Evolutionary conservation across 495 filamentous ascomycete species (phyloP), one percentile per base, ranked within the genome.

Genomic region (Filosporella fistucella): DNA sequence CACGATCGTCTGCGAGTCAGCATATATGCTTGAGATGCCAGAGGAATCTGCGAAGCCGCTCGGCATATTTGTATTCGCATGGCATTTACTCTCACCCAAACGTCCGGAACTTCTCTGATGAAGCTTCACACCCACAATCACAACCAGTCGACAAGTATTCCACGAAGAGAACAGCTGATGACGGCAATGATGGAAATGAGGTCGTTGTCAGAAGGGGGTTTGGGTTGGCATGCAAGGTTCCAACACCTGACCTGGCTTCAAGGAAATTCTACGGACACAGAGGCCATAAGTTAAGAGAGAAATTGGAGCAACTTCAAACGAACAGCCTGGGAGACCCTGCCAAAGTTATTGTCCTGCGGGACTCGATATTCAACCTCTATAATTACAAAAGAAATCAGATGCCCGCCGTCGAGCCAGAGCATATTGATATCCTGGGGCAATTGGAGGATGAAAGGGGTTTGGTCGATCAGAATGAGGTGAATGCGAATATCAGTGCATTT

Each of bases 11-110:
- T 13, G 42, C 59, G 12, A 45, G 63, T 45, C 50, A 65, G 58
- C 66, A 68, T 47, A 63, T 76, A 59, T 78, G 74, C 65, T 55
- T 75, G 34, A 56, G 65, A 63, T 78, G 74, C 58, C 72, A 62
- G 30, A 47, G 67, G 36, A 64, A 58, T 55, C 58, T 69, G 50
- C 43, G 55, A 22, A 47, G 51, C 51, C 55, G 32, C 3, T 38
- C 35, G 10, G 13, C 41, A 2, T 35, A 35, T n/a, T 35, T 17
- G 4, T 5, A 35, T 35, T 35, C 12, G 12, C n/a, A n/a, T n/a
- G n/a, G n/a, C n/a, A n/a, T n/a, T n/a, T n/a, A n/a, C n/a, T n/a
- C n/a, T n/a, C n/a, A n/a, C n/a, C n/a, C n/a, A n/a, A n/a, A n/a
- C n/a, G n/a, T n/a, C n/a, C n/a, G n/a, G n/a, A n/a, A n/a, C n/a